phyloP scores from a whole-genome alignment of 352 stramenopile genomes.

The Pythium periplocum region DNA sequence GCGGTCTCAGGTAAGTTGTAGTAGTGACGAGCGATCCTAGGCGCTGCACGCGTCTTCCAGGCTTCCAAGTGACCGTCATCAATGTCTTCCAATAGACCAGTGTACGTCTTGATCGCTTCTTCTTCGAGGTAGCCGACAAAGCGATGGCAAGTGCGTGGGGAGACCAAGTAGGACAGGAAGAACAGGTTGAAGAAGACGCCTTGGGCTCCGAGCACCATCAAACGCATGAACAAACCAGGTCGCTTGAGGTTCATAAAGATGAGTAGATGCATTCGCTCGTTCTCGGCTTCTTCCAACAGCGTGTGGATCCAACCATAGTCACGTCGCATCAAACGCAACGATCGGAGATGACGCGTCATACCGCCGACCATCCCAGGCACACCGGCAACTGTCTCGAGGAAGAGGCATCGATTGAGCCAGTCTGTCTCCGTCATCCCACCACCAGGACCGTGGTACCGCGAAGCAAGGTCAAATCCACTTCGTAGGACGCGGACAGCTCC shows the following conservation, averaged over 20 bases:
- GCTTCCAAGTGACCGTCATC: conserved; percentile 66
- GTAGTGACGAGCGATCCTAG: conserved; percentile 49
- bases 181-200: conserved; percentile 82
- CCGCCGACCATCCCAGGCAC: conserved; percentile 62
- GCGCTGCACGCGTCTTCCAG: conserved; percentile 39
- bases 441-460: conserved; percentile 39
- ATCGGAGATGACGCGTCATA: conserved; percentile 64
- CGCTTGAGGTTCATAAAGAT: conserved; percentile 89
- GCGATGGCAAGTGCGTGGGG: conserved; percentile 83
- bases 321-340: conserved; percentile 61
- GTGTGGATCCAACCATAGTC: conserved; percentile 88
- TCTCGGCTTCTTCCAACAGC: conserved; percentile 77
- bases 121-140: conserved; percentile 87
- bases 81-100: conserved; percentile 87
- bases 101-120: conserved; percentile 90
- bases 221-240: conserved; percentile 60
- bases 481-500: conserved; percentile 39
- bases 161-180: conserved; percentile 82
- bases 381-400: conserved; percentile 70
- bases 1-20: conserved; percentile 50
- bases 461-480: conserved; percentile 38
- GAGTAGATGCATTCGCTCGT: conserved; percentile 83
- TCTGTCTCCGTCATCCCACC: conserved; percentile 50
- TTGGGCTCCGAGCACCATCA: conserved; percentile 64
- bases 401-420: conserved; percentile 67